These are phyloP conservation scores for Polytrichum formosum DNA, from an alignment of 225 moss, liverwort and hornwort genomes.

Conservation along the genomic window DNA sequence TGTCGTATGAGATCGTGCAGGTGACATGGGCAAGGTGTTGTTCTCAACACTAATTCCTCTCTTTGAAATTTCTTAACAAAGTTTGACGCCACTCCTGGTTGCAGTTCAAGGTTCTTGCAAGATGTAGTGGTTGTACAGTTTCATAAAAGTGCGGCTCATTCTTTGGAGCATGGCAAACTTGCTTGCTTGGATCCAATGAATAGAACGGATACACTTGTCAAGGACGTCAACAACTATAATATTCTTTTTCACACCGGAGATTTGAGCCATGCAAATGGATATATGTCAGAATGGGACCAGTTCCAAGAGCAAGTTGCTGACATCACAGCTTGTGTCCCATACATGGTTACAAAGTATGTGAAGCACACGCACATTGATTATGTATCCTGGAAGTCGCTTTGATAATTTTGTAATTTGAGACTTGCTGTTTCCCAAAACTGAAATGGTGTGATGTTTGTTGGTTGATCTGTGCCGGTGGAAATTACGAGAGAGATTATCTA, in stretches of 20 bases:
- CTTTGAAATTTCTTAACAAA: background rate
- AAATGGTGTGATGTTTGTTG: background rate
- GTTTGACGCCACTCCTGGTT: too few relatives aligned
- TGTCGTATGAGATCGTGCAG: slow-evolving; percentile 16
- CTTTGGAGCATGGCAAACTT: background rate
- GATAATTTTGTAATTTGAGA: background rate
- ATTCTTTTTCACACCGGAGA: slow-evolving; percentile 67
- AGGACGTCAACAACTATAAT: slow-evolving; percentile 67
- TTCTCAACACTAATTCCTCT: background rate
- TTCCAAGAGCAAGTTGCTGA: slow-evolving; percentile 70
- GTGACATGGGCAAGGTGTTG: slow-evolving; percentile 87
- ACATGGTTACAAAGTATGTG: slow-evolving; percentile 65
- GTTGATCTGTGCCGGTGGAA: slow-evolving; percentile 46
- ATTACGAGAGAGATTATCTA: slow-evolving; percentile 88
- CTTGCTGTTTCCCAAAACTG: background rate
- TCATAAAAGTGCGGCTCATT: background rate
- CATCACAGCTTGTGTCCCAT: slow-evolving; percentile 65
- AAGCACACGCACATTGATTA: too few relatives aligned
- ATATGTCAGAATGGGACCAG: slow-evolving; percentile 73
- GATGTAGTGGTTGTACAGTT: too few relatives aligned
- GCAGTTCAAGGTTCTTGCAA: background rate
- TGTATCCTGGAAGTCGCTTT: too few relatives aligned
- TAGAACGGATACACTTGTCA: slow-evolving; percentile 60
- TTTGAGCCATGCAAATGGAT: slow-evolving; percentile 71
- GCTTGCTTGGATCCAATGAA: slow-evolving; percentile 67